Conservation (phyloP, 169 alveolate species). For the Perkinsus chesapeaki region DNA sequence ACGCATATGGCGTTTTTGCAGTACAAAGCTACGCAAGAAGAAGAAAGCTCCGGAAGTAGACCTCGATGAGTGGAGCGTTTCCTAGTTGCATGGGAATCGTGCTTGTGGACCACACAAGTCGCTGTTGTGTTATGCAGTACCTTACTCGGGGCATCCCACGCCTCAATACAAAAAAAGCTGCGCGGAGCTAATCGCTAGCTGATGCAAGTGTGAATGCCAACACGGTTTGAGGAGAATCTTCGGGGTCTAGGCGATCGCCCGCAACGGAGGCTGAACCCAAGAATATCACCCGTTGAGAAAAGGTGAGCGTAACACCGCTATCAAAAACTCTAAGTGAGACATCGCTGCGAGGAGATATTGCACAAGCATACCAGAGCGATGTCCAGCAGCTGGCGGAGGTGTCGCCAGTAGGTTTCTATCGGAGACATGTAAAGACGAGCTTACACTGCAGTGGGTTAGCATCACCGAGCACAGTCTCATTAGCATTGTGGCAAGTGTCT, state of each 20-base stretch:
- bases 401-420: not conserved
- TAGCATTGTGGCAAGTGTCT: not conserved
- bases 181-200: not conserved
- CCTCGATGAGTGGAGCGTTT: too few relatives aligned
- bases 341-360: not conserved
- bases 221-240: not conserved
- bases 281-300: not conserved
- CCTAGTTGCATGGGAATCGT: too few relatives aligned
- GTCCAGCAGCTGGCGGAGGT: not conserved
- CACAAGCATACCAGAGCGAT: not conserved
- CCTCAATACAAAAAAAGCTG: not conserved
- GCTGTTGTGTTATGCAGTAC: too few relatives aligned
- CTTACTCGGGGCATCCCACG: not conserved
- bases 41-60: not conserved
- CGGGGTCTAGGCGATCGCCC: not conserved
- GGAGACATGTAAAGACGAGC: not conserved
- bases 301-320: not conserved
- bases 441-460: not conserved
- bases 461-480: not conserved
- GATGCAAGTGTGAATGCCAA: not conserved
- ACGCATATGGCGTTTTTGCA: not conserved
- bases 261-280: not conserved
- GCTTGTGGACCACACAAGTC: too few relatives aligned
- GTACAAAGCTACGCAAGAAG: not conserved
- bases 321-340: not conserved